phyloP scores from a whole-genome alignment of 2,329 filamentous ascomycete genomes.

The Neonectria ditissima region DNA sequence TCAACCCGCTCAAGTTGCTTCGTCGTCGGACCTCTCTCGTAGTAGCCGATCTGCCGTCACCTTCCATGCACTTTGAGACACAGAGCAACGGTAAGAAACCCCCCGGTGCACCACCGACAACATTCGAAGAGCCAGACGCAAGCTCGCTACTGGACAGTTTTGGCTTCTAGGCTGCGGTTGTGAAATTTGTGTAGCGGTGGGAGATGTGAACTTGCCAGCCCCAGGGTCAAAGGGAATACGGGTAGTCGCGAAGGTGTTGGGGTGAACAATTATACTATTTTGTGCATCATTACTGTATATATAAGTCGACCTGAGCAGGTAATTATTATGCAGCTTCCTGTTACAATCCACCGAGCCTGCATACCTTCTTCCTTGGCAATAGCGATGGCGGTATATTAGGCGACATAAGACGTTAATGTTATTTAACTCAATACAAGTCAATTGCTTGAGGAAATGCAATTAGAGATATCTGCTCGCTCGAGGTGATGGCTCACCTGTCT shows the following conservation, averaged over 20 bases:
- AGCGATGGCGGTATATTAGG: neutral
- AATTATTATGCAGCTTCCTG: neutral
- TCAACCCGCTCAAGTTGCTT: constrained; percentile 76
- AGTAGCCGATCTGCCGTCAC: constrained; percentile 76
- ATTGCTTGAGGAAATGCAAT: neutral
- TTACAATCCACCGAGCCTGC: neutral
- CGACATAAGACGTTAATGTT: neutral
- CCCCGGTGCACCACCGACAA: constrained; percentile 73
- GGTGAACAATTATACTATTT: constrained; percentile 15
- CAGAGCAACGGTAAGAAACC: constrained; percentile 53
- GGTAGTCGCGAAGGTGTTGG: neutral
- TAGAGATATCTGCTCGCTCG: neutral
- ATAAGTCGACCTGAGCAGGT: neutral
- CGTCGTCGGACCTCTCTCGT: constrained; percentile 81
- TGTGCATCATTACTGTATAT: constrained; percentile 11
- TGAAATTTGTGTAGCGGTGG: neutral
- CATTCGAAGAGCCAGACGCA: constrained; percentile 93
- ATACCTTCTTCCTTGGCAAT: too few relatives aligned
- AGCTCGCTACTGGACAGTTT: constrained; percentile 92
- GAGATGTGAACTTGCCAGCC: neutral
- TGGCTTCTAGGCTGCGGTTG: constrained; percentile 73
- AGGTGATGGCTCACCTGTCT: too few relatives aligned
- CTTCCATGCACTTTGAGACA: constrained; percentile 56
- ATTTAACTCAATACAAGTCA: neutral
- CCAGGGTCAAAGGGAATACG: neutral